A percentile compares a stretch with the other conserved stretches of the same genome.
Evolutionary conservation across 345 rosid genomes (phyloP).

Genomic region (Sonneratia caseolaris): DNA sequence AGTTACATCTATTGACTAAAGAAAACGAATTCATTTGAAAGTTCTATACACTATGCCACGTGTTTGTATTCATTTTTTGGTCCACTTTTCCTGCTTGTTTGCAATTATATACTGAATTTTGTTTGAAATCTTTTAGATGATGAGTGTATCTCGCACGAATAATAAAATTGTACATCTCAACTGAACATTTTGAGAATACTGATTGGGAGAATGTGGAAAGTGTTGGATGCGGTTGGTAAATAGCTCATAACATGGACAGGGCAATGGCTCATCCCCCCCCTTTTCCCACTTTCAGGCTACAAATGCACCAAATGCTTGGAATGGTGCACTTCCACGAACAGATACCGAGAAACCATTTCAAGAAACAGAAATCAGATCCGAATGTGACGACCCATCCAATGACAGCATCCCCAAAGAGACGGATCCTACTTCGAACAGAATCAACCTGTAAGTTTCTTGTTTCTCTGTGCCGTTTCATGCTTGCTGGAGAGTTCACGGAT

Average conservation of each 20-base stretch:
- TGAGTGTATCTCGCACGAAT: too few species aligned
- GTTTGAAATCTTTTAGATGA: too few species aligned
- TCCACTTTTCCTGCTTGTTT: not conserved
- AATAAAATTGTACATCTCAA: not conserved
- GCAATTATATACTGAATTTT: not conserved
- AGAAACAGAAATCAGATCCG: constrained; percentile 12
- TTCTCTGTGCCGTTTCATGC: not conserved
- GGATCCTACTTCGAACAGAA: constrained; percentile 50
- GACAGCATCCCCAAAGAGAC: constrained; percentile 24
- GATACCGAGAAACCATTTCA: constrained; percentile 13
- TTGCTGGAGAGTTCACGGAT: not conserved
- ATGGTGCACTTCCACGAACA: constrained; percentile 5
- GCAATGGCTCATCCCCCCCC: not conserved
- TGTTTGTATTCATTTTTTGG: not conserved
- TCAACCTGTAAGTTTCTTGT: constrained; percentile 52
- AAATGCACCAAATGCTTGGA: constrained; percentile 14
- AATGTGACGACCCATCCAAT: constrained; percentile 20
- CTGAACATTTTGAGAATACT: not conserved
- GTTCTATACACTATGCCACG: not conserved
- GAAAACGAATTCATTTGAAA: not conserved
- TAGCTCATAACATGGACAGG: too few species aligned
- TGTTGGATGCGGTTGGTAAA: too few species aligned
- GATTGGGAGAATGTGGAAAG: not conserved
- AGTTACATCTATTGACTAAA: not conserved
- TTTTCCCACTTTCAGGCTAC: constrained; percentile 23